These are phyloP conservation scores for Sclerotinia nivalis DNA, from an alignment of 2,329 filamentous ascomycete species.

Conservation along the genomic window DNA sequence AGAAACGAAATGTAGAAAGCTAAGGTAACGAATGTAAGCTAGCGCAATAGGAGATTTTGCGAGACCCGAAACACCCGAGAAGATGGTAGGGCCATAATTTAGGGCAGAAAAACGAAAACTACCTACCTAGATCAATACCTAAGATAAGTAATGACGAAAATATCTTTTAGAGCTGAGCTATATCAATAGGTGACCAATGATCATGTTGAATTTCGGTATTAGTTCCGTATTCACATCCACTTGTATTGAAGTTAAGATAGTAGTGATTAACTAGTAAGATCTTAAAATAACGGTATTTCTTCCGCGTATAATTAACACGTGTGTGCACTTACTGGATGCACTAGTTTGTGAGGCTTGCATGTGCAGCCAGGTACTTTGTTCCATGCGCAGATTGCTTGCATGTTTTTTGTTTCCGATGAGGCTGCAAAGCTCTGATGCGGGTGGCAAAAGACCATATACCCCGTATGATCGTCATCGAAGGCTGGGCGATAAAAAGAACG, in stretches of 20 bases:
- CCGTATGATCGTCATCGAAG: not conserved
- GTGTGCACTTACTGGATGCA: not conserved
- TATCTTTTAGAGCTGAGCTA: not conserved
- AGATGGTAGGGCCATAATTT: not conserved
- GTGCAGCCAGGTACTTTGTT: not conserved
- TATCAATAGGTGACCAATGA: not conserved
- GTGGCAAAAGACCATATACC: not conserved
- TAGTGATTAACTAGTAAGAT: too few species aligned
- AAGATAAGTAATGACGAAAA: not conserved
- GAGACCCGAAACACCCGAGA: not conserved
- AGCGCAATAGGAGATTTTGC: not conserved
- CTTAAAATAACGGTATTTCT: too few species aligned
- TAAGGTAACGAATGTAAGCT: not conserved
- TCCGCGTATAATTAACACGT: not conserved
- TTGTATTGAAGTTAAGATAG: not conserved
- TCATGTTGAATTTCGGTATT: not conserved
- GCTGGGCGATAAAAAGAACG: not conserved
- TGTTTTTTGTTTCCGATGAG: not conserved
- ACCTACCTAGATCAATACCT: not conserved
- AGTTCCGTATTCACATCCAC: not conserved
- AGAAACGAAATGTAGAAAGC: not conserved
- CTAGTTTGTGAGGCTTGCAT: not conserved
- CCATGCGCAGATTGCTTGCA: slow-evolving; percentile 1
- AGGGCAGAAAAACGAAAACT: not conserved
- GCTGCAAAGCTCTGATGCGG: not conserved